Percentiles rank a stretch among this genome's conserved stretches.
These are phyloP conservation scores for Cercospora sojina DNA, from an alignment of 2,329 filamentous ascomycete species.

Conservation along the genomic window DNA sequence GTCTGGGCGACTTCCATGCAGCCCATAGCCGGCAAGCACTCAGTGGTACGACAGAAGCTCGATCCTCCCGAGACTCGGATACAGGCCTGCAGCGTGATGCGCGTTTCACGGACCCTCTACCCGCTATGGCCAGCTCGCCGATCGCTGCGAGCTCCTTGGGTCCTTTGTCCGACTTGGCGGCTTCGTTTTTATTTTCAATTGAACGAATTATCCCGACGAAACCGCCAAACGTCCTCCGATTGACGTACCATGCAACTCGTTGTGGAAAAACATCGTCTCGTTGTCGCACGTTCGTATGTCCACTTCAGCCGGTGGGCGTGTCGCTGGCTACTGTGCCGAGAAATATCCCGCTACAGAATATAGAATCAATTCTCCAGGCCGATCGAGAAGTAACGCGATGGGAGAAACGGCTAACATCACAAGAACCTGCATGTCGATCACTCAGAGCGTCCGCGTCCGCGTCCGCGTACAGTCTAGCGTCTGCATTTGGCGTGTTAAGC, in stretches of 20 bases:
- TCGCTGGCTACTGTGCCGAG: neutral
- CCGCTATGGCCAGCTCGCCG: neutral
- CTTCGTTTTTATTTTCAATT: neutral
- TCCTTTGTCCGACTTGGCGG: neutral
- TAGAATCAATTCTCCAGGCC: neutral
- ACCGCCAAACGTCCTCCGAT: neutral
- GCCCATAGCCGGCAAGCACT: neutral
- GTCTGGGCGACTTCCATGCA: neutral
- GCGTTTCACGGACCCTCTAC: neutral
- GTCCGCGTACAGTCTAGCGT: neutral
- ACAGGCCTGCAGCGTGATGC: neutral
- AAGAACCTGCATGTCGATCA: neutral
- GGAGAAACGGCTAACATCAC: neutral
- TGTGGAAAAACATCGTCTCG: neutral
- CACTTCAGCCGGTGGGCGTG: neutral
- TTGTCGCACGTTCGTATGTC: neutral
- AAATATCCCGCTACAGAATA: neutral
- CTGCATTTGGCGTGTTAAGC: neutral
- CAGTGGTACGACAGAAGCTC: neutral
- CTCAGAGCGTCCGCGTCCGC: neutral
- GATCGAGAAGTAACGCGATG: neutral
- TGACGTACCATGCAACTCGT: neutral
- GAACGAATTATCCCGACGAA: neutral
- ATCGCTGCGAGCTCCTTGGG: neutral
- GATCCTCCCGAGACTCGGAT: neutral